Conservation (phyloP, 1,284 basidiomycete genomes). For the Apiotrichum sp. region DNA sequence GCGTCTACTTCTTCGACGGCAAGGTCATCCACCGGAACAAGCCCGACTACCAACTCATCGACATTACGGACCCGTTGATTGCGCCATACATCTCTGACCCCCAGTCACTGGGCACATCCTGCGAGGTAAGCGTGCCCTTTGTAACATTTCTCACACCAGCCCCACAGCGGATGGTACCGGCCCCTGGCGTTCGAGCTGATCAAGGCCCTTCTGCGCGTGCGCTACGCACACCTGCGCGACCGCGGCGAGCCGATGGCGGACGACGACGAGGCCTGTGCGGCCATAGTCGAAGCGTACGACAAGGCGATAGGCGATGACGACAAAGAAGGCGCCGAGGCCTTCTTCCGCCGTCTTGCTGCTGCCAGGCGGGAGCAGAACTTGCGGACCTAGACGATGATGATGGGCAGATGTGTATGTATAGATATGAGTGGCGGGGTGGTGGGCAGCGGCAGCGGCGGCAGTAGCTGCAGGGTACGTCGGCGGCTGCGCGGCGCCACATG, state of each 20-base stretch:
- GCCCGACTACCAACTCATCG: constrained; percentile 87
- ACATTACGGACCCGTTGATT: constrained; percentile 78
- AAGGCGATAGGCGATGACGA: constrained; percentile 8
- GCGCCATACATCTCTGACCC: constrained; percentile 69
- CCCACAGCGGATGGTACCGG: constrained; percentile 65
- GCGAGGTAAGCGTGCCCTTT: constrained; percentile 56
- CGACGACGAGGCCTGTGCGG: constrained; percentile 1
- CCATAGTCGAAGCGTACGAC: constrained; percentile 14
- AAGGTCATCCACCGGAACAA: constrained; percentile 67
- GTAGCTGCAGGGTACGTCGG: too few relatives aligned
- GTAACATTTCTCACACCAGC: constrained; percentile 1
- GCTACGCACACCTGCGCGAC: constrained; percentile 76
- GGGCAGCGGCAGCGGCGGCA: too few relatives aligned
- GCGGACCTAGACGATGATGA: too few relatives aligned
- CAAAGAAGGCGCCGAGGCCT: constrained; percentile 10
- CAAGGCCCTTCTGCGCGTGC: constrained; percentile 74
- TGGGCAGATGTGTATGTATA: too few relatives aligned
- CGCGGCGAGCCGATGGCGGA: constrained; percentile 16
- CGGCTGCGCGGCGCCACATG: too few relatives aligned
- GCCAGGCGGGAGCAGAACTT: background rate
- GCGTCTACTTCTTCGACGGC: constrained; percentile 85
- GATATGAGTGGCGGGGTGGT: too few relatives aligned
- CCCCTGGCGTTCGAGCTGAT: constrained; percentile 68
- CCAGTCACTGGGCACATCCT: constrained; percentile 56
- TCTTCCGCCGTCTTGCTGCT: constrained; percentile 5